Evolutionary conservation across 2,329 filamentous ascomycete genomes (phyloP).

Genomic region (Hypocreales sp.): DNA sequence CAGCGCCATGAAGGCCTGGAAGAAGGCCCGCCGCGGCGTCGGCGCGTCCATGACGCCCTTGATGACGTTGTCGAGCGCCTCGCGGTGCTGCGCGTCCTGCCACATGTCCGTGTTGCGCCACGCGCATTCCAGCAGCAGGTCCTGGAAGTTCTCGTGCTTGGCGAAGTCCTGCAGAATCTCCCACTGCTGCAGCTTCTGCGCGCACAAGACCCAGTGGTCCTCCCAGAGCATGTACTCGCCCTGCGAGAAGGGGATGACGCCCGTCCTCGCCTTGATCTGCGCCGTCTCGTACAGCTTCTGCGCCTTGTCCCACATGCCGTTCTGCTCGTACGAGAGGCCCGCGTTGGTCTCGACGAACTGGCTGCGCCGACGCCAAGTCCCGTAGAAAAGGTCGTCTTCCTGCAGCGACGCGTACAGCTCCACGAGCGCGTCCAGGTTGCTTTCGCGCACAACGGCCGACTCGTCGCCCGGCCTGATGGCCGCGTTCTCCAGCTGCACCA

Average conservation of each 20-base stretch:
- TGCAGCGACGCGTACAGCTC: constrained; percentile 82
- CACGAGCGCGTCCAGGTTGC: constrained; percentile 88
- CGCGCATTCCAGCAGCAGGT: constrained; percentile 84
- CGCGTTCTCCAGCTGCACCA: constrained; percentile 78
- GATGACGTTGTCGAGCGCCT: constrained; percentile 82
- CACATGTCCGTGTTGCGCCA: constrained; percentile 96
- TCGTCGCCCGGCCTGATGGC: constrained; percentile 75
- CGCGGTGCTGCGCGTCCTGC: constrained; percentile 71
- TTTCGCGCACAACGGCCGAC: constrained; percentile 72
- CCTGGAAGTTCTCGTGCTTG: constrained; percentile 97
- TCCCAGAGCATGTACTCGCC: constrained; percentile 99
- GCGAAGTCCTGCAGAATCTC: constrained; percentile 95
- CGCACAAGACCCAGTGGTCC: constrained; percentile 96
- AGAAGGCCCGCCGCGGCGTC: constrained; percentile 85
- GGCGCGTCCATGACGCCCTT: constrained; percentile 97
- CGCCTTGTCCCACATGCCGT: constrained; percentile 98
- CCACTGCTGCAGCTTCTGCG: constrained; percentile 97
- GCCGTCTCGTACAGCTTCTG: constrained; percentile 94
- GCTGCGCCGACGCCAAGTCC: constrained; percentile 86
- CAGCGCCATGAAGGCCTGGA: constrained; percentile 95
- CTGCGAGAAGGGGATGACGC: constrained; percentile 89
- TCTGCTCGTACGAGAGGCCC: constrained; percentile 93
- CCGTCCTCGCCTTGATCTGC: constrained; percentile 92
- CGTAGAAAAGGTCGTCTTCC: constrained; percentile 95
- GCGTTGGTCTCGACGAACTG: constrained; percentile 97